Conservation (phyloP, 2,329 filamentous ascomycete species). For the Apiospora hydei region DNA sequence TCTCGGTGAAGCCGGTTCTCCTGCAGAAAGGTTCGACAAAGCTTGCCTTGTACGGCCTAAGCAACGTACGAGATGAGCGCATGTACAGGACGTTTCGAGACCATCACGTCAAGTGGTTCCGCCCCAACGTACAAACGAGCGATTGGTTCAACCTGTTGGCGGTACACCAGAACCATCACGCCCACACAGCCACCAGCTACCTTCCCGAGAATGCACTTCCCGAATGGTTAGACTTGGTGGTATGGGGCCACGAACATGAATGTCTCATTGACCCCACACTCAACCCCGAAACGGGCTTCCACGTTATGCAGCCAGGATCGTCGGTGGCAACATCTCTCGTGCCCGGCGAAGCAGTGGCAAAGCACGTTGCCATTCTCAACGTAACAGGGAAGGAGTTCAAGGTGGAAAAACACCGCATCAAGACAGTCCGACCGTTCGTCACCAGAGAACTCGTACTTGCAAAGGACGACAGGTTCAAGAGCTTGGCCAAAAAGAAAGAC, state of each 20-base stretch:
- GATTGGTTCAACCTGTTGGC: constrained; percentile 98
- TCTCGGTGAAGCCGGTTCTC: constrained; percentile 88
- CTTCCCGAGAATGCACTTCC: constrained; percentile 93
- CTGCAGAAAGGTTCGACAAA: constrained; percentile 95
- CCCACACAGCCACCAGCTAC: constrained; percentile 91
- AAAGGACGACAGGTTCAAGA: constrained; percentile 78
- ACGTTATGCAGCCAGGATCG: constrained; percentile 97
- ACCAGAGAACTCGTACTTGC: constrained; percentile 82
- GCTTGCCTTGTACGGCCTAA: constrained; percentile 90
- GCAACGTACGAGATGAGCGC: constrained; percentile 94
- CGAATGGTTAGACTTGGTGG: constrained; percentile 86
- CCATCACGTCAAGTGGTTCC: constrained; percentile 92
- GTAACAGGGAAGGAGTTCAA: constrained; percentile 85
- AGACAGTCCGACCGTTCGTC: constrained; percentile 89
- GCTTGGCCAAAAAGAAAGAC: constrained; percentile 80
- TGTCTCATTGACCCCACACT: constrained; percentile 84
- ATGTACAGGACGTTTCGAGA: constrained; percentile 94
- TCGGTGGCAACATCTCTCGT: constrained; percentile 94
- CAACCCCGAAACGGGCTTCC: constrained; percentile 89
- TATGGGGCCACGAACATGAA: constrained; percentile 99
- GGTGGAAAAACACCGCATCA: constrained; percentile 81
- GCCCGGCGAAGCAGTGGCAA: constrained; percentile 86
- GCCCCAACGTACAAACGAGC: constrained; percentile 77
- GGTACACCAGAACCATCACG: constrained; percentile 95
- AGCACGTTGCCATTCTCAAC: constrained; percentile 87